phyloP scores from a whole-genome alignment of 2,329 filamentous ascomycete species.

The Orbilia brochopaga region DNA sequence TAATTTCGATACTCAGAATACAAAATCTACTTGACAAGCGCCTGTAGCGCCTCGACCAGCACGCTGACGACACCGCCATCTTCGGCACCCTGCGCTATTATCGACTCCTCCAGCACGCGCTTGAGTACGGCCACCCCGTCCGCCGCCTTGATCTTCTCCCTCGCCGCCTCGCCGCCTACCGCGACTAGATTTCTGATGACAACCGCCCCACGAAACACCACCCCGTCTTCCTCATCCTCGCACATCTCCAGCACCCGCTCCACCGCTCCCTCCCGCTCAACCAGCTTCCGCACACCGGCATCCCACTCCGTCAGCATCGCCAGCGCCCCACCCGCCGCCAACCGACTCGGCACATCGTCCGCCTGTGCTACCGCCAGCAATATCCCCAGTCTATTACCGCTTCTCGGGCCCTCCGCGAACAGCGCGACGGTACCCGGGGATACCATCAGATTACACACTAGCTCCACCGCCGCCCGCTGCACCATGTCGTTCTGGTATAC shows the following conservation, averaged over 20 bases:
- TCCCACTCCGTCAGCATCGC: slow-evolving; percentile 83
- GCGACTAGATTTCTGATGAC: slow-evolving; percentile 76
- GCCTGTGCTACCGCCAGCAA: slow-evolving; percentile 86
- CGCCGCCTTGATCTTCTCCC: slow-evolving; percentile 67
- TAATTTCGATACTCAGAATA: background rate
- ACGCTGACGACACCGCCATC: slow-evolving; percentile 26
- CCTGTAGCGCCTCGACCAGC: slow-evolving; percentile 32
- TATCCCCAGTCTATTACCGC: slow-evolving; percentile 75
- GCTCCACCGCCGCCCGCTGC: slow-evolving; percentile 81
- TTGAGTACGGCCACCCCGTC: slow-evolving; percentile 60
- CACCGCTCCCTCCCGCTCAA: slow-evolving; percentile 74
- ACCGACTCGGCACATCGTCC: slow-evolving; percentile 77
- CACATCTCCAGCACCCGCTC: slow-evolving; percentile 82
- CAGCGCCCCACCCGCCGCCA: slow-evolving; percentile 84
- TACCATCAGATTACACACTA: slow-evolving; percentile 88
- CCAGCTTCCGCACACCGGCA: slow-evolving; percentile 71
- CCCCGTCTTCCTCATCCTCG: slow-evolving; percentile 64
- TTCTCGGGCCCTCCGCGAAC: slow-evolving; percentile 67
- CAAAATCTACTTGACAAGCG: slow-evolving; percentile 21
- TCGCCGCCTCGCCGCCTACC: slow-evolving; percentile 68
- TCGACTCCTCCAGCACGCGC: slow-evolving; percentile 18
- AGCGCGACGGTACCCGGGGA: slow-evolving; percentile 70
- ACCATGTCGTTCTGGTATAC: slow-evolving; percentile 77
- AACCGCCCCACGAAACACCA: slow-evolving; percentile 72
- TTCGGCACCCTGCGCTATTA: slow-evolving; percentile 14